Evolutionary conservation across 2,329 filamentous ascomycete species (phyloP).

Genomic region (Plenodomus tracheiphilus): DNA sequence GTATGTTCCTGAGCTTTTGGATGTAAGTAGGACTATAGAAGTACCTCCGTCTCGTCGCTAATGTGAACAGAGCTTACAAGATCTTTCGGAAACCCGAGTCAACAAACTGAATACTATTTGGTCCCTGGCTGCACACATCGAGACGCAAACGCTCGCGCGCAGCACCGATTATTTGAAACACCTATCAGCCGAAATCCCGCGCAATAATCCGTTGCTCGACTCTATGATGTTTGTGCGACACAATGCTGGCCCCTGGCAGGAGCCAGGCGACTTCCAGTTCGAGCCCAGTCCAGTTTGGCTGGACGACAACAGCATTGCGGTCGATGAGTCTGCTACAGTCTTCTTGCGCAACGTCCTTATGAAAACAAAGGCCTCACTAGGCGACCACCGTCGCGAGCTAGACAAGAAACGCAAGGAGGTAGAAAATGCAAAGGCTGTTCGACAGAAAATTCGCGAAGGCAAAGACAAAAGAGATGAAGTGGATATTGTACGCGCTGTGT

Average conservation of each 20-base stretch:
- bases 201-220: conserved; percentile 87
- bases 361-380: conserved; percentile 84
- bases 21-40: conserved; percentile 57
- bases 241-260: conserved; percentile 80
- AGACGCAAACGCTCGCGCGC: conserved; percentile 75
- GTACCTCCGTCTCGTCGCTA: neutral
- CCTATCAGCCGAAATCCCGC: conserved; percentile 77
- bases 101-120: conserved; percentile 83
- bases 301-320: conserved; percentile 84
- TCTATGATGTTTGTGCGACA: conserved; percentile 98
- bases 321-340: conserved; percentile 83
- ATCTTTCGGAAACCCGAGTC: conserved; percentile 87
- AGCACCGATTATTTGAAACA: conserved; percentile 73
- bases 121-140: conserved; percentile 77
- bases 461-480: conserved; percentile 89
- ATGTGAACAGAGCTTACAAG: conserved; percentile 69
- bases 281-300: conserved; percentile 97
- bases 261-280: conserved; percentile 82
- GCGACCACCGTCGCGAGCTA: conserved; percentile 77
- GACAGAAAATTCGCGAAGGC: conserved; percentile 77
- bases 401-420: conserved; percentile 87
- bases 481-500: conserved; percentile 79
- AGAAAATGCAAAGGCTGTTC: conserved; percentile 72
- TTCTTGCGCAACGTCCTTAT: conserved; percentile 89
- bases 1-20: conserved; percentile 90